phyloP scores from a whole-genome alignment of 805 yeast genomes.

The Millerozyma acaciae region DNA sequence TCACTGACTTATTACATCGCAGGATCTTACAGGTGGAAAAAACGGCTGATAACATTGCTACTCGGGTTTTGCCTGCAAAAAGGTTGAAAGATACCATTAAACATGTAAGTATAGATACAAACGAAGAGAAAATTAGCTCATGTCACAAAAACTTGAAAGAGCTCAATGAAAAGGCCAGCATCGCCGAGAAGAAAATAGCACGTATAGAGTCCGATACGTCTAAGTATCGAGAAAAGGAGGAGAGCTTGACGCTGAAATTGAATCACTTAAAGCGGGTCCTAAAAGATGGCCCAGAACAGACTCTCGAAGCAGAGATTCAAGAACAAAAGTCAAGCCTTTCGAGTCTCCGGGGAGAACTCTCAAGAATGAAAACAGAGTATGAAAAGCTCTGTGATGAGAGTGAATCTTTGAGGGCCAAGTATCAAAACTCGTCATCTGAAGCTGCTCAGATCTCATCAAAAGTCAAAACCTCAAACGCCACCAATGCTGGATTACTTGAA shows the following conservation, averaged over 20 bases:
- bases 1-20: constrained; percentile 24
- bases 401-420: constrained; percentile 24
- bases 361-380: constrained; percentile 21
- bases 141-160: constrained; percentile 29
- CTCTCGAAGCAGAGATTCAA: background rate
- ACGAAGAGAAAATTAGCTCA: constrained; percentile 30
- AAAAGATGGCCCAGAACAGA: constrained; percentile 1
- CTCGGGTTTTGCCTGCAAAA: constrained; percentile 16
- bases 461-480: constrained; percentile 17
- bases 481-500: constrained; percentile 13
- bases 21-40: constrained; percentile 19
- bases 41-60: constrained; percentile 11
- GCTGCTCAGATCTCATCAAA: constrained; percentile 28
- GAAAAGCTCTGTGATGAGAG: constrained; percentile 23
- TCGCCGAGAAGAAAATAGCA: constrained; percentile 28
- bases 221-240: constrained; percentile 15
- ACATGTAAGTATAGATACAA: constrained; percentile 29
- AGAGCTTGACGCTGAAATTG: constrained; percentile 12
- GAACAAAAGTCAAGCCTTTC: background rate
- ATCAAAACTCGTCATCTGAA: constrained; percentile 31
- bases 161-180: constrained; percentile 32
- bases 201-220: constrained; percentile 28
- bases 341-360: constrained; percentile 24
- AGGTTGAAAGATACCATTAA: constrained; percentile 25
- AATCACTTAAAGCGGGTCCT: constrained; percentile 8